phyloP scores from a whole-genome alignment of 2,329 filamentous ascomycete genomes.

The Beauveria sp. region DNA sequence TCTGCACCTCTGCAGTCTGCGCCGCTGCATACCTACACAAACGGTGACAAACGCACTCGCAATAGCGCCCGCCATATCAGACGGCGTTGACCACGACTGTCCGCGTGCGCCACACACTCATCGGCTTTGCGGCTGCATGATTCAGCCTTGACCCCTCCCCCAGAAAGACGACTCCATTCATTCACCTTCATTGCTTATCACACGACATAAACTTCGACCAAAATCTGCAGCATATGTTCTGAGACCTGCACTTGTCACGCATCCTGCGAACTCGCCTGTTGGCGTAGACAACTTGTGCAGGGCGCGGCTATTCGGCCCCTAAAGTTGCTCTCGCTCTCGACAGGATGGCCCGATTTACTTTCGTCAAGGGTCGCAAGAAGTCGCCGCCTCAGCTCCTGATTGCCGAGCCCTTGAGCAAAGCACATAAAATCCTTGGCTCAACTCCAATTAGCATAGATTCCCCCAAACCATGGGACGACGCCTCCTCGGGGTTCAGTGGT shows the following conservation, averaged over 20 bases:
- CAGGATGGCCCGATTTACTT: conserved; percentile 40
- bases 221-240: neutral
- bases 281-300: neutral
- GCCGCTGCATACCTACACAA: neutral
- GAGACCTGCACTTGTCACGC: neutral
- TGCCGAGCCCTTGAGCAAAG: conserved; percentile 39
- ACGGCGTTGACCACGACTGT: neutral
- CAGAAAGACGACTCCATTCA: neutral
- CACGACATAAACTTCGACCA: neutral
- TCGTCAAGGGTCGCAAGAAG: conserved; percentile 41
- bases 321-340: neutral
- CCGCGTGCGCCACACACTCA: conserved; percentile 5
- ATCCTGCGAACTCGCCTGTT: neutral
- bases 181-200: neutral
- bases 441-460: conserved; percentile 36
- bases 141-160: conserved; percentile 10
- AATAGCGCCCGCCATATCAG: conserved; percentile 1
- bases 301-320: neutral
- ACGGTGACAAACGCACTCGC: neutral
- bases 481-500: conserved; percentile 38
- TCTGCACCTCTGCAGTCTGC: neutral
- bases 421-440: conserved; percentile 42
- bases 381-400: conserved; percentile 21
- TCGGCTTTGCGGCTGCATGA: neutral
- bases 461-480: conserved; percentile 33